Evolutionary conservation across 2,329 filamentous ascomycete species (phyloP).

Genomic region (Didymella lethalis): DNA sequence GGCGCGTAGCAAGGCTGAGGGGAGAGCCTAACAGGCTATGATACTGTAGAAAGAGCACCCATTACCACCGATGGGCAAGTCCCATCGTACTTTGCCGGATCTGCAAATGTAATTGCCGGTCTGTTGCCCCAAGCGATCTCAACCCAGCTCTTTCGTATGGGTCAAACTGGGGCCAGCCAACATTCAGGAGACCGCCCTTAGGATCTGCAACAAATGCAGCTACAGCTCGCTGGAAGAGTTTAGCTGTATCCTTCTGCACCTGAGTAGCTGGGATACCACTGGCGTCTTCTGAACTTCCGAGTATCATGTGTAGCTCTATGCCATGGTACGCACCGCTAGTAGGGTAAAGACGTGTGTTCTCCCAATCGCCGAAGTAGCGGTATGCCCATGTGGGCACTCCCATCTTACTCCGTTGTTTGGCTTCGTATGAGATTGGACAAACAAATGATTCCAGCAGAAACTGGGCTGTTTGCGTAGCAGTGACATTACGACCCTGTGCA

Average conservation of each 20-base stretch:
- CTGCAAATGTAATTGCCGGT: slow-evolving; percentile 18
- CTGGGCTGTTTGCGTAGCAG: slow-evolving; percentile 19
- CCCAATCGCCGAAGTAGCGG: slow-evolving; percentile 33
- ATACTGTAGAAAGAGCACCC: slow-evolving; percentile 20
- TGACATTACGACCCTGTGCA: slow-evolving; percentile 29
- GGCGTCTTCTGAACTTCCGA: slow-evolving; percentile 31
- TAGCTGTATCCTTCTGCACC: slow-evolving; percentile 23
- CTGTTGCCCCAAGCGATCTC: slow-evolving; percentile 24
- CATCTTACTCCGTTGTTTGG: slow-evolving; percentile 16
- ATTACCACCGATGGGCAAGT: slow-evolving; percentile 1
- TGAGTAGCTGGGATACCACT: slow-evolving; percentile 23
- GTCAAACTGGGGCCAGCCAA: slow-evolving; percentile 29
- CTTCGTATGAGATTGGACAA: slow-evolving; percentile 25
- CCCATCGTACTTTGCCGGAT: slow-evolving; percentile 20
- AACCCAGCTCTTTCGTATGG: slow-evolving; percentile 20
- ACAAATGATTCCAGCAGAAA: slow-evolving; percentile 30
- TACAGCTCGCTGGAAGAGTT: slow-evolving; percentile 29
- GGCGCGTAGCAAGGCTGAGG: background rate
- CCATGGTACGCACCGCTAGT: slow-evolving; percentile 35
- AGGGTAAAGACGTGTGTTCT: slow-evolving; percentile 32
- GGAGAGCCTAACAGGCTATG: background rate
- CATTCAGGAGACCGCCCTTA: slow-evolving; percentile 19
- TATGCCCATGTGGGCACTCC: slow-evolving; percentile 30
- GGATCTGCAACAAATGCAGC: slow-evolving; percentile 32
- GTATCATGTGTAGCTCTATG: slow-evolving; percentile 35